phyloP scores from a whole-genome alignment of 2,329 filamentous ascomycete species.

The Saccharata proteae region DNA sequence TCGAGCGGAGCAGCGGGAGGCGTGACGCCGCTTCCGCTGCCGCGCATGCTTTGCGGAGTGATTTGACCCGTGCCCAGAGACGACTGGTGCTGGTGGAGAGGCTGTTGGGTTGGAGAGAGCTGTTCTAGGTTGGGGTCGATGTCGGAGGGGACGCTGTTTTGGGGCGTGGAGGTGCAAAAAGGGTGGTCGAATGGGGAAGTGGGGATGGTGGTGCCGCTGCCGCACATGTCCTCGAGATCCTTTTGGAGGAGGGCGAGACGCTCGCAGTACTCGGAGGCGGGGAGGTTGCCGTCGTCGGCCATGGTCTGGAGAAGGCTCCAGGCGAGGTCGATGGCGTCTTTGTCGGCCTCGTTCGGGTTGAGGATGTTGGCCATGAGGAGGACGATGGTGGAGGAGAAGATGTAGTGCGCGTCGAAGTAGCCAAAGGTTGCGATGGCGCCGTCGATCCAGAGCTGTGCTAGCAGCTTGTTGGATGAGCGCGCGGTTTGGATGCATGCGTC shows the following conservation, averaged over 20 bases:
- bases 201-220: not conserved
- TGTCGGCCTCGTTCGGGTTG: conserved; percentile 12
- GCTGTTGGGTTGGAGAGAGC: not conserved
- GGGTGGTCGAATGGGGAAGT: not conserved
- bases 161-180: not conserved
- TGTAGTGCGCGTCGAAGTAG: conserved; percentile 18
- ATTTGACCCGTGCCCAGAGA: too few relatives aligned
- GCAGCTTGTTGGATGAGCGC: conserved; percentile 14
- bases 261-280: conserved; percentile 20
- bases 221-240: conserved; percentile 8
- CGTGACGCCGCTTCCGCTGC: not conserved
- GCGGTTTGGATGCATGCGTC: conserved; percentile 20
- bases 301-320: conserved; percentile 19
- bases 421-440: conserved; percentile 16
- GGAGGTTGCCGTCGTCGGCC: conserved; percentile 25
- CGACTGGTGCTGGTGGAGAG: not conserved
- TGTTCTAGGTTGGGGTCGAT: not conserved
- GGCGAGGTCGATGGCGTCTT: conserved; percentile 13
- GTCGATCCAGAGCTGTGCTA: conserved; percentile 16
- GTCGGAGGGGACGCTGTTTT: not conserved
- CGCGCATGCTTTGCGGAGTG: conserved; percentile 4
- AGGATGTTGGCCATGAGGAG: conserved; percentile 17
- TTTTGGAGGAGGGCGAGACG: conserved; percentile 11
- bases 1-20: conserved; percentile 5
- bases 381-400: conserved; percentile 15